These are phyloP conservation scores for Dothiorella sarmentorum DNA, from an alignment of 2,329 filamentous ascomycete genomes.

Conservation along the genomic window DNA sequence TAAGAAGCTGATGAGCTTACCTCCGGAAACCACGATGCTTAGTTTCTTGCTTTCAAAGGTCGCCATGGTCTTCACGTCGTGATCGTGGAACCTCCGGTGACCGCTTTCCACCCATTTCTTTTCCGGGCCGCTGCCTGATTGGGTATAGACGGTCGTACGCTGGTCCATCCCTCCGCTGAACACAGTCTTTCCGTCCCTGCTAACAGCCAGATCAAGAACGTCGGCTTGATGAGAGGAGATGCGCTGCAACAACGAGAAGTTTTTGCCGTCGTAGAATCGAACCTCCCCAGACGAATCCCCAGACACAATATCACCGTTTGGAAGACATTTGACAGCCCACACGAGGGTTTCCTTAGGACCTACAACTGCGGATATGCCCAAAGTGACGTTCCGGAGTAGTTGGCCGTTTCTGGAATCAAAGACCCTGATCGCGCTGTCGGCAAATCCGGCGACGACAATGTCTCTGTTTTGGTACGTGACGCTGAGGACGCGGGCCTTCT, in stretches of 20 bases:
- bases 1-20: constrained; percentile 46
- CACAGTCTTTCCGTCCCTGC: constrained; percentile 74
- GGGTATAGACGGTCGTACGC: constrained; percentile 77
- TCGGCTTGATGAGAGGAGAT: constrained; percentile 87
- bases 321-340: constrained; percentile 87
- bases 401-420: constrained; percentile 80
- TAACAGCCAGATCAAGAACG: constrained; percentile 81
- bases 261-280: constrained; percentile 89
- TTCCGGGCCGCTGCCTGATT: constrained; percentile 36
- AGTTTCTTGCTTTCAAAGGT: constrained; percentile 80
- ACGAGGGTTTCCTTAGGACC: constrained; percentile 83
- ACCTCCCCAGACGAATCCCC: constrained; percentile 94
- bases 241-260: constrained; percentile 81
- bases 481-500: constrained; percentile 85
- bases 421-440: constrained; percentile 91
- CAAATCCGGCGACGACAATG: constrained; percentile 83
- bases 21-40: constrained; percentile 88
- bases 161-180: constrained; percentile 91
- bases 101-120: constrained; percentile 75
- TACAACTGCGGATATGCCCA: constrained; percentile 73
- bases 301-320: constrained; percentile 85
- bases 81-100: constrained; percentile 81
- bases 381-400: constrained; percentile 74
- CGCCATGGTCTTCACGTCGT: constrained; percentile 94
- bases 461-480: constrained; percentile 84